phyloP scores from a whole-genome alignment of 2,329 filamentous ascomycete species.

The Verticillium tricorpus region DNA sequence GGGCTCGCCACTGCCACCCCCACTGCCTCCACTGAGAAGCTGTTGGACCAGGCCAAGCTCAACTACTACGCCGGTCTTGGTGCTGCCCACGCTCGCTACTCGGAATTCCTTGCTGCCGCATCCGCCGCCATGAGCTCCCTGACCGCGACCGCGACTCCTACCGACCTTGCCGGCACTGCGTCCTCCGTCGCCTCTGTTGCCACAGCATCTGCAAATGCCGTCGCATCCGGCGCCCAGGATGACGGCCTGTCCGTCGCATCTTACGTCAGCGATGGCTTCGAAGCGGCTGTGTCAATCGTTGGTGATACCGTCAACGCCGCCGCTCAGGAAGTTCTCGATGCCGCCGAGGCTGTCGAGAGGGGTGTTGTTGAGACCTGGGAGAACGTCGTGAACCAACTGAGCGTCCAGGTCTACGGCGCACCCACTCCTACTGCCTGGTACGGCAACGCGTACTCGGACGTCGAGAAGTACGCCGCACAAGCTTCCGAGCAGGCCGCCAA shows the following conservation, averaged over 20 bases:
- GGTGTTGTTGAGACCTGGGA: slow-evolving; percentile 35
- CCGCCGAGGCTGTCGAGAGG: slow-evolving; percentile 32
- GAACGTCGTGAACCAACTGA: slow-evolving; percentile 54
- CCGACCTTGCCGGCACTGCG: slow-evolving; percentile 43
- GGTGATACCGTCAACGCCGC: slow-evolving; percentile 30
- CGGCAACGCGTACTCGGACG: slow-evolving; percentile 39
- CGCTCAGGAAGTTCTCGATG: slow-evolving; percentile 34
- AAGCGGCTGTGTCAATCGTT: slow-evolving; percentile 31
- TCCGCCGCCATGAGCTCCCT: slow-evolving; percentile 61
- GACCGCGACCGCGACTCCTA: slow-evolving; percentile 57
- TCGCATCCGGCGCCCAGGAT: slow-evolving; percentile 42
- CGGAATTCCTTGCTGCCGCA: slow-evolving; percentile 67
- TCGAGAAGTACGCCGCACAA: slow-evolving; percentile 55
- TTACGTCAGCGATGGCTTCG: slow-evolving; percentile 35
- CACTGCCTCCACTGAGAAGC: slow-evolving; percentile 49
- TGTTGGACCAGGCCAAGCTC: slow-evolving; percentile 55
- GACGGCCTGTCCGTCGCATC: slow-evolving; percentile 48
- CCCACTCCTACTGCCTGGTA: slow-evolving; percentile 59
- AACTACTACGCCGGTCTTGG: slow-evolving; percentile 77
- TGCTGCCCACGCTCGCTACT: slow-evolving; percentile 73
- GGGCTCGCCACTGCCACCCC: slow-evolving; percentile 58
- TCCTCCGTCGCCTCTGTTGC: slow-evolving; percentile 42
- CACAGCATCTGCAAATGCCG: slow-evolving; percentile 38
- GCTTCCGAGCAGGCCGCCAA: slow-evolving; percentile 56
- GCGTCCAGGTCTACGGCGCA: slow-evolving; percentile 65